Conservation (phyloP, 2,329 filamentous ascomycete species). For the Alternaria angustiovoidea region DNA sequence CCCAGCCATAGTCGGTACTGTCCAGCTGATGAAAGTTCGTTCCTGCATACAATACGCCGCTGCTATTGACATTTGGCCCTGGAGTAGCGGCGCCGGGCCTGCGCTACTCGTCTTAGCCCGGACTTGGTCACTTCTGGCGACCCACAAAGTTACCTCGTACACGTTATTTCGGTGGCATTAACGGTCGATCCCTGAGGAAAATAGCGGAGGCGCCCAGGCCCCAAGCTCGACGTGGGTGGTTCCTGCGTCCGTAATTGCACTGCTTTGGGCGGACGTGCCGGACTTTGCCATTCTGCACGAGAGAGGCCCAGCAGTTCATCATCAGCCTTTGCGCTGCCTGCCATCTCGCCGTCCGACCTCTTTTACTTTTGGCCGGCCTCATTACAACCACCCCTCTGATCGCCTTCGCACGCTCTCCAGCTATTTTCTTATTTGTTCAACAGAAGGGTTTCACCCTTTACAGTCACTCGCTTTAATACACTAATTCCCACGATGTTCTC, state of each 20-base stretch:
- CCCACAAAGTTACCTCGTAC: constrained; percentile 31
- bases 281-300: constrained; percentile 13
- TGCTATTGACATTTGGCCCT: not conserved
- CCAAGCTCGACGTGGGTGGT: constrained; percentile 20
- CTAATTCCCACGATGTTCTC: constrained; percentile 25
- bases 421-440: constrained; percentile 25
- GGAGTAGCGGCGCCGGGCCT: not conserved
- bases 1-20: not conserved
- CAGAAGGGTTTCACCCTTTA: constrained; percentile 12
- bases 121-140: not conserved
- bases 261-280: constrained; percentile 21
- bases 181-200: constrained; percentile 17
- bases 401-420: constrained; percentile 23
- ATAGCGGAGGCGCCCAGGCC: constrained; percentile 18
- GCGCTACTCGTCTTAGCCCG: constrained; percentile 19
- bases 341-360: constrained; percentile 7
- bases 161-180: constrained; percentile 32
- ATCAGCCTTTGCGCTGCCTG: constrained; percentile 14
- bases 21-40: not conserved
- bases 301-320: constrained; percentile 20
- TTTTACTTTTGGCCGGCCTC: constrained; percentile 16
- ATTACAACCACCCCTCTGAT: constrained; percentile 16
- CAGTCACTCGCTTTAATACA: constrained; percentile 34
- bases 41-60: constrained; percentile 2
- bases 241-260: constrained; percentile 17